Conservation (phyloP, 1,284 basidiomycete genomes). For the Takashimella tepidaria region DNA sequence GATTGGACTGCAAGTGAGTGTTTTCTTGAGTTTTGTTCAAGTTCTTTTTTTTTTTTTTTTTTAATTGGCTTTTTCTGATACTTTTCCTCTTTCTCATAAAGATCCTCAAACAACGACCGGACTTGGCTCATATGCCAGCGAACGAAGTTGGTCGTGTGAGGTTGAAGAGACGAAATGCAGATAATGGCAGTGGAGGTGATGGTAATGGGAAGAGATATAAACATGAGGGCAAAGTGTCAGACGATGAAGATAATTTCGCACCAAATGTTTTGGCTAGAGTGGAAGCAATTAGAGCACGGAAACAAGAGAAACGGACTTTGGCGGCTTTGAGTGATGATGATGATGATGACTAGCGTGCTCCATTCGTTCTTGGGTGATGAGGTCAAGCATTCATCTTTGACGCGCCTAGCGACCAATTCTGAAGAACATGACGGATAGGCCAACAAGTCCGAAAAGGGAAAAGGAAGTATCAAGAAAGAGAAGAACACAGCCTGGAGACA, state of each 20-base stretch:
- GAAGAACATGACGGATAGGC: no score
- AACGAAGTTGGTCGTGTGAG: constrained; percentile 34
- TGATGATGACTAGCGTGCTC: constrained; percentile 2
- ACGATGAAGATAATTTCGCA: constrained; percentile 5
- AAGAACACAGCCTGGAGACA: no score
- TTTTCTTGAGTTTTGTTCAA: background rate
- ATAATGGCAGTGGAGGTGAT: background rate
- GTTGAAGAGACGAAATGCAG: background rate
- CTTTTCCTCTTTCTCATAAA: constrained; percentile 1
- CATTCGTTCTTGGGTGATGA: no score
- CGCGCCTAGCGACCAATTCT: no score
- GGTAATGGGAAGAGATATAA: background rate
- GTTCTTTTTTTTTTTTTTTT: background rate
- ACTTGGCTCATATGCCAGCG: constrained; percentile 26
- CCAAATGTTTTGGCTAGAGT: background rate
- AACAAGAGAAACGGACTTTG: background rate
- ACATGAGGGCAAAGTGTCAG: constrained; percentile 5
- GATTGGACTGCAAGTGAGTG: constrained; percentile 35
- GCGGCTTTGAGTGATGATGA: constrained; percentile 7
- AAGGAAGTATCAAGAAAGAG: no score
- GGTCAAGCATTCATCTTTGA: no score
- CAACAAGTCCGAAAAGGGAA: no score
- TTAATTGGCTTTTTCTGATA: background rate
- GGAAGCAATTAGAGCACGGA: background rate
- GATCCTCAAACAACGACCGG: constrained; percentile 27